Percentiles rank a stretch among this genome's conserved stretches.
Conservation (phyloP, 495 filamentous ascomycete genomes). For the Amphirosellinia nigrospora region DNA sequence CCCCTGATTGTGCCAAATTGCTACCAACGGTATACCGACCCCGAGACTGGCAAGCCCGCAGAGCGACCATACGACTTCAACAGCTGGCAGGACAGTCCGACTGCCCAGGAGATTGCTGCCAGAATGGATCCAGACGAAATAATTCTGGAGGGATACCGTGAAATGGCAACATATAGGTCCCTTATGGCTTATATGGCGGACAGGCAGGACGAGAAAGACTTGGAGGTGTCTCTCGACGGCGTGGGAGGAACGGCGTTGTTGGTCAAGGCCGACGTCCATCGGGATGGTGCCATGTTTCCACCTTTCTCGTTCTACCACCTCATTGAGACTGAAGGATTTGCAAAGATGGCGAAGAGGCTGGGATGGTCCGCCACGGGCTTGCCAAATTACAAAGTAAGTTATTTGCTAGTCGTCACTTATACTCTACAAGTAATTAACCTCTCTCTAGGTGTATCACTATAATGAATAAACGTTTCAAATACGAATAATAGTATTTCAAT, state of each 20-base stretch:
- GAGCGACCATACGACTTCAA: conserved; percentile 95
- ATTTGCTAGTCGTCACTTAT: background rate
- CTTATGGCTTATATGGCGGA: conserved; percentile 89
- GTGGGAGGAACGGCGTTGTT: conserved; percentile 93
- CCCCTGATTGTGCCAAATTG: conserved; percentile 94
- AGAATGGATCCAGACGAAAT: conserved; percentile 90
- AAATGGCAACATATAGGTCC: conserved; percentile 88
- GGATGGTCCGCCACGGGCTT: conserved; percentile 84
- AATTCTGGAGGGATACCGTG: conserved; percentile 87
- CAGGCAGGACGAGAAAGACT: conserved; percentile 59
- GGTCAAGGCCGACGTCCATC: conserved; percentile 96
- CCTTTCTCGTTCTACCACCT: conserved; percentile 95
- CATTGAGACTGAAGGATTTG: conserved; percentile 97
- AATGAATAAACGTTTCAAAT: conserved; percentile 68
- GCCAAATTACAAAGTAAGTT: conserved; percentile 92
- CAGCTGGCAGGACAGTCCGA: conserved; percentile 87
- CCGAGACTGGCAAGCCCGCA: conserved; percentile 68
- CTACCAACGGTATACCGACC: conserved; percentile 85
- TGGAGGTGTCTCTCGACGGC: conserved; percentile 79
- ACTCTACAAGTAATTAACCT: conserved; percentile 37
- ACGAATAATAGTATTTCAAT: conserved; percentile 35
- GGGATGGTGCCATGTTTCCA: conserved; percentile 98
- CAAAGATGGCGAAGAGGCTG: conserved; percentile 90
- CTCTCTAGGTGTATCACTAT: conserved; percentile 80
- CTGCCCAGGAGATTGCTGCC: conserved; percentile 72